Base-by-base conservation (phyloP, 345 rosid species). In the Diplotaxis tenuifolia region DNA sequence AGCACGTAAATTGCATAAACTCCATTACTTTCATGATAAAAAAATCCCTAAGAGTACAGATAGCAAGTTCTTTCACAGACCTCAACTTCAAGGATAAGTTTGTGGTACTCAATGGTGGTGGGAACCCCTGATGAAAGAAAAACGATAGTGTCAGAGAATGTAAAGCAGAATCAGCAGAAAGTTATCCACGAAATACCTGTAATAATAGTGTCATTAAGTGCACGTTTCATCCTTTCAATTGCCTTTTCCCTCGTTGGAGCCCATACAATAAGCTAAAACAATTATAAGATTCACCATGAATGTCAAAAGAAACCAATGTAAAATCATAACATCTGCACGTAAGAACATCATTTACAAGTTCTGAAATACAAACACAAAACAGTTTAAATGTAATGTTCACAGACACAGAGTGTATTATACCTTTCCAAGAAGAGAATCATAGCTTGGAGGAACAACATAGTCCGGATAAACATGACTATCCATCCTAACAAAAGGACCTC, bases 401-500 rank as follows among this genome's bases (percentile, higher is more conserved):
- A n/a, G n/a, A 68, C 56, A 7, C 36, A 69, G n/a, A 47, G 20
- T 53, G 70, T 19, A 45, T 77, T 86, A 72, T 78, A 94, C 99
- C 98, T 94, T 94, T 72, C 95, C 99, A 32, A 95, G 95, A 54
- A 95, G 82, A 60, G 99, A 95, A 81, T 95, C 99, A 78, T 95
- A 95, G 84, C 96, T 95, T 50, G 99, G 99, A 68, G 99, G 99
- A 79, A 95, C 99, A 73, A 91, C 91, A 62, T 91, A 95, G 80
- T 89, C 97, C 31, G 99, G 87, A 84, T 95, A 95, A 3, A 95
- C 89, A 69, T 91, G 99, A 81, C 99, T 95, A 68, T 95, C 99
- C 97, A 95, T 95, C 82, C 99, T 84, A 55, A 95, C 97, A 79
- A 91, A 91, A 14, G 99, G 99, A 55, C 99, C 99, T 85, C 99